Evolutionary conservation across 1,284 basidiomycete species (phyloP).

Genomic region (Sutorius eximius): DNA sequence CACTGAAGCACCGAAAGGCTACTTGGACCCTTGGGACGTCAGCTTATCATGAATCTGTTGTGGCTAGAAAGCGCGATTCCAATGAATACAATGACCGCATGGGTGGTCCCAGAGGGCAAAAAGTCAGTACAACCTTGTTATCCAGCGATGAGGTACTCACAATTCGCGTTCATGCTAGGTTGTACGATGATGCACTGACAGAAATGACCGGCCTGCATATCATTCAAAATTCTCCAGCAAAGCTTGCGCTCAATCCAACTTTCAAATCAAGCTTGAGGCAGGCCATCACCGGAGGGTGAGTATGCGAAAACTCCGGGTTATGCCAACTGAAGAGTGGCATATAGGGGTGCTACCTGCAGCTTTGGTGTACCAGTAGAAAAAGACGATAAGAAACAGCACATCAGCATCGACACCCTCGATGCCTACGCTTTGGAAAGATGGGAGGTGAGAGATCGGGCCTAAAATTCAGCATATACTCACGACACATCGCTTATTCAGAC

Average conservation of each 20-base stretch:
- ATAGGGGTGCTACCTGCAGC: conserved; percentile 83
- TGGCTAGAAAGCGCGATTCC: conserved; percentile 86
- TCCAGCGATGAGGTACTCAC: conserved; percentile 16
- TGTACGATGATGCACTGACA: conserved; percentile 68
- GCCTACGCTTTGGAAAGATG: conserved; percentile 88
- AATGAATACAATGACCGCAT: conserved; percentile 73
- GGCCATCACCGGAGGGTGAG: conserved; percentile 91
- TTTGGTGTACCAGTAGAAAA: conserved; percentile 85
- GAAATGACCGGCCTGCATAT: conserved; percentile 77
- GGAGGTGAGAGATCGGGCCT: conserved; percentile 65
- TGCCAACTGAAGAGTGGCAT: conserved; percentile 8
- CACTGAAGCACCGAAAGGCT: conserved; percentile 52
- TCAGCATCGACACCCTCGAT: conserved; percentile 70
- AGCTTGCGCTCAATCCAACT: conserved; percentile 68
- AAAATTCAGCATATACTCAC: neutral
- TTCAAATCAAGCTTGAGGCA: conserved; percentile 83
- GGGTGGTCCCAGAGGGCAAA: conserved; percentile 76
- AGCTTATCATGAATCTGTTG: conserved; percentile 88
- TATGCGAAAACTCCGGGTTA: neutral
- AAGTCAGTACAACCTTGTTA: conserved; percentile 47
- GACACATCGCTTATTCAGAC: conserved; percentile 45
- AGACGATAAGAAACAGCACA: conserved; percentile 55
- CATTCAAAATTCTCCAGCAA: conserved; percentile 58
- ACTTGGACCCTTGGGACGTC: conserved; percentile 82
- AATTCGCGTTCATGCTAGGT: conserved; percentile 41